Evolutionary conservation across 345 rosid genomes (phyloP), one percentile per base, ranked within the genome.

Genomic region (Erucastrum elatum): DNA sequence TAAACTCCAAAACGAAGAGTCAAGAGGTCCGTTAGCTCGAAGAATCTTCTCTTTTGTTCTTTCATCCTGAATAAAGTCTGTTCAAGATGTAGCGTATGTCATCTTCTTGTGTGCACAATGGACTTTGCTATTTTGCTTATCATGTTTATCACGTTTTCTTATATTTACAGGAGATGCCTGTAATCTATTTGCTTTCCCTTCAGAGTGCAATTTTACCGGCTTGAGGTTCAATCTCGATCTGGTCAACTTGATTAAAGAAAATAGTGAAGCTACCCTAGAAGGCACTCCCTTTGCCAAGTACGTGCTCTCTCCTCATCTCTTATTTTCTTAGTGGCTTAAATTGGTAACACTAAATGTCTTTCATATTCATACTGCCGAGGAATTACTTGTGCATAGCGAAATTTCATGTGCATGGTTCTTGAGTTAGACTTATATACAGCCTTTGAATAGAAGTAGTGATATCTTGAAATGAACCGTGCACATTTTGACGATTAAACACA

Each of bases 171-270:
- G 91, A 81, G 83, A 82, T 82, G 81, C 85, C 35, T 84, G 77
- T 80, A 93, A 87, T 84, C 82, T 95, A 77, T 95, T 95, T 80
- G 98, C 94, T 66, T 88, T 93, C 82, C 99, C 99, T 68, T 91
- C 95, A 0, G 97, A 95, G 86, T 93, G 99, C 87, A 95, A 93
- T 87, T 95, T 95, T 90, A 88, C 97, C 11, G 99, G 99, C 68
- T 72, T 84, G 76, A 91, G 92, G 67, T 95, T 92, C 78, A 86
- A 79, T 81, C 92, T 85, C 67, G 91, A 90, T 80, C 77, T 92
- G 85, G 96, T 91, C 81, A 91, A 88, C 30, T 78, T 76, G 75
- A 75, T 91, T 44, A 91, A 93, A 87, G 88, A 89, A 86, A 85
- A 84, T 71, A 25, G 88, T 3, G 86, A 78, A 81, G 83, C 65